Evolutionary conservation across 2,329 filamentous ascomycete genomes (phyloP).

Genomic region (Curvularia lunata): DNA sequence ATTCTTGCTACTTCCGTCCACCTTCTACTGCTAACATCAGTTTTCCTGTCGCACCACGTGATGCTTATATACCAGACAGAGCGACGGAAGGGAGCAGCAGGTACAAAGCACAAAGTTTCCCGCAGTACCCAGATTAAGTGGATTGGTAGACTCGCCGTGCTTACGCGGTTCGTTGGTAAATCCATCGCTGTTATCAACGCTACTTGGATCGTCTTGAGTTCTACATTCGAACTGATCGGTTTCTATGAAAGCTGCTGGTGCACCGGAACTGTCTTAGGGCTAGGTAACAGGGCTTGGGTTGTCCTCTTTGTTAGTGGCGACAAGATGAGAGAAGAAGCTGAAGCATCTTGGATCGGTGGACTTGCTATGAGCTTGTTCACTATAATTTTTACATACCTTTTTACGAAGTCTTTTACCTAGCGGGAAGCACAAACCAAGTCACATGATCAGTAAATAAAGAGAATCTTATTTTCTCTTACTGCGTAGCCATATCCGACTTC

Average conservation of each 20-base stretch:
- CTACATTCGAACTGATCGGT: conserved; percentile 2
- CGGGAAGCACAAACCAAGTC: too few relatives aligned
- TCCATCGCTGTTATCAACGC: neutral
- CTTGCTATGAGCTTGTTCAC: conserved; percentile 7
- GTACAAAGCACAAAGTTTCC: neutral
- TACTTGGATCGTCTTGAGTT: conserved; percentile 1
- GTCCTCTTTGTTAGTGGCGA: conserved; percentile 8
- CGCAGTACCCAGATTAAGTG: neutral
- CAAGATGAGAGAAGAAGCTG: conserved; percentile 1
- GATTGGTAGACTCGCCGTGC: conserved; percentile 4
- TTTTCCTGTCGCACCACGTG: conserved; percentile 2
- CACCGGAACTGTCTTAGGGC: neutral
- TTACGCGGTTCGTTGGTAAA: neutral
- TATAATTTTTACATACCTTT: conserved; percentile 1
- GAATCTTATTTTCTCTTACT: too few relatives aligned
- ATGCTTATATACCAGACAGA: conserved; percentile 1
- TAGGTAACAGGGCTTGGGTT: conserved; percentile 5
- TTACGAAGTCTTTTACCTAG: neutral
- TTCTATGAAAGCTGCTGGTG: conserved; percentile 5
- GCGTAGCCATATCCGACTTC: too few relatives aligned
- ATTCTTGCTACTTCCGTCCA: conserved; percentile 1
- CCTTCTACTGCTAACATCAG: neutral
- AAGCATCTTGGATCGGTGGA: conserved; percentile 8
- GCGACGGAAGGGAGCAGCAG: neutral
- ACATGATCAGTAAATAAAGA: too few relatives aligned